Evolutionary conservation across 2,329 filamentous ascomycete genomes (phyloP).

Genomic region (Fulvia fulva): DNA sequence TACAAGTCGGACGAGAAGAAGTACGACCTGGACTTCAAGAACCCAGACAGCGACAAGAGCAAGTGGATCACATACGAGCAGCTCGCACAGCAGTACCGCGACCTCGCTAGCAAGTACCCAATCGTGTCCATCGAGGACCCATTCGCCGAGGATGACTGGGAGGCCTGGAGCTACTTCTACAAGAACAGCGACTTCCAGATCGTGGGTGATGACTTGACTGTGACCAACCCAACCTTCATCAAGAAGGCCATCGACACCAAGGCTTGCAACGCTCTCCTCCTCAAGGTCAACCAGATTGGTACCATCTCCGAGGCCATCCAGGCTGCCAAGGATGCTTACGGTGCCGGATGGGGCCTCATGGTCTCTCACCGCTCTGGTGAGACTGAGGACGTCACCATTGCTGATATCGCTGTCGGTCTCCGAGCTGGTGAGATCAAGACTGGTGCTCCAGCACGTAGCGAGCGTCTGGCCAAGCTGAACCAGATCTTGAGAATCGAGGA

Average conservation of each 20-base stretch:
- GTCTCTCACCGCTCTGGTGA: slow-evolving; percentile 98
- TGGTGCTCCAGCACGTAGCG: slow-evolving; percentile 89
- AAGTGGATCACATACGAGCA: slow-evolving; percentile 99
- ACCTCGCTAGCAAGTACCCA: slow-evolving; percentile 88
- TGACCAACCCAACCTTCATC: slow-evolving; percentile 98
- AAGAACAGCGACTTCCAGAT: slow-evolving; percentile 98
- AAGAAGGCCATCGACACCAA: slow-evolving; percentile 99
- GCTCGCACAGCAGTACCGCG: slow-evolving; percentile 80
- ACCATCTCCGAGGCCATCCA: slow-evolving; percentile 98
- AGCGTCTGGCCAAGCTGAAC: slow-evolving; percentile 99
- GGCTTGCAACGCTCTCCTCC: slow-evolving; percentile 94
- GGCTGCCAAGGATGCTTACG: slow-evolving; percentile 97
- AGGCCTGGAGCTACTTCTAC: slow-evolving; percentile 99
- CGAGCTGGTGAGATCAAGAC: slow-evolving; percentile 98
- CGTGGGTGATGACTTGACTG: slow-evolving; percentile 96
- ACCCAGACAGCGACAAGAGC: slow-evolving; percentile 88
- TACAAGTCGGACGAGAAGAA: slow-evolving; percentile 96
- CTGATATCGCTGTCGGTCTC: slow-evolving; percentile 95
- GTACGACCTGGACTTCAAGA: slow-evolving; percentile 99
- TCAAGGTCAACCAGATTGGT: slow-evolving; percentile 99
- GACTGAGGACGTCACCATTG: slow-evolving; percentile 99
- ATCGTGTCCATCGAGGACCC: slow-evolving; percentile 99
- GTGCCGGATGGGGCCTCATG: slow-evolving; percentile 97
- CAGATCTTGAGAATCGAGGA: slow-evolving; percentile 99
- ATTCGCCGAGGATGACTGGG: slow-evolving; percentile 99